Evolutionary conservation across 768 basidiomycete species (phyloP).

Genomic region (Leccinum incarnatum): DNA sequence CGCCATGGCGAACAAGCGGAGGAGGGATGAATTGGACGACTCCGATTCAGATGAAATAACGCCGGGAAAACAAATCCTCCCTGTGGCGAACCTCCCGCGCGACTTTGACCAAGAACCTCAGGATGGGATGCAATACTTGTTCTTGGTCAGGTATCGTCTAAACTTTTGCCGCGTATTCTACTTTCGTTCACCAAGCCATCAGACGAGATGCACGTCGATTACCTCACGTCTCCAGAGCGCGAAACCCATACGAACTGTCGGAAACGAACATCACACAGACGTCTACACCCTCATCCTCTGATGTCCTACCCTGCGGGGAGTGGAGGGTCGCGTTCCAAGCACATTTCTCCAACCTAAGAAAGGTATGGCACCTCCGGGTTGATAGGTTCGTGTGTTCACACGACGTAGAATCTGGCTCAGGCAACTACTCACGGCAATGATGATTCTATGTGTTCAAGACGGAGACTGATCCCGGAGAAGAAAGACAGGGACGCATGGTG

Average conservation of each 20-base stretch:
- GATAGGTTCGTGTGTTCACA: constrained; percentile 6
- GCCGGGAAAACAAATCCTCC: constrained; percentile 69
- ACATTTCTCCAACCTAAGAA: constrained; percentile 65
- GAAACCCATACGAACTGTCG: constrained; percentile 62
- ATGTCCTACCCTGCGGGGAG: constrained; percentile 57
- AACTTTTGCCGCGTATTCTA: not conserved
- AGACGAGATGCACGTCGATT: constrained; percentile 71
- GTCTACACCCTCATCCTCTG: constrained; percentile 22
- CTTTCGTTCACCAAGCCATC: constrained; percentile 8
- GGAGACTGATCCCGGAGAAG: constrained; percentile 59
- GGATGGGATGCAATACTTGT: constrained; percentile 79
- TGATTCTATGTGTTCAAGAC: constrained; percentile 7
- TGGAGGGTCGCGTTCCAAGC: constrained; percentile 61
- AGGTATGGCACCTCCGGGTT: constrained; percentile 30
- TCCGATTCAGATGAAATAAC: constrained; percentile 60
- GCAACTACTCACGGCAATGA: constrained; percentile 42
- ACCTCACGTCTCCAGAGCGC: constrained; percentile 61
- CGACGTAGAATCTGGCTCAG: constrained; percentile 61
- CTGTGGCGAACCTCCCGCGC: constrained; percentile 75
- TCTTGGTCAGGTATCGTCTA: constrained; percentile 65
- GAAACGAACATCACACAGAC: constrained; percentile 24
- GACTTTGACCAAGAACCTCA: constrained; percentile 62
- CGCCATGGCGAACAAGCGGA: constrained; percentile 48
- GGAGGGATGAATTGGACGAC: constrained; percentile 47
- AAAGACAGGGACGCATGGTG: constrained; percentile 79